Evolutionary conservation across 305 asterid species (phyloP), one percentile per base, ranked within the genome.

Genomic region (Petunia hybrid): DNA sequence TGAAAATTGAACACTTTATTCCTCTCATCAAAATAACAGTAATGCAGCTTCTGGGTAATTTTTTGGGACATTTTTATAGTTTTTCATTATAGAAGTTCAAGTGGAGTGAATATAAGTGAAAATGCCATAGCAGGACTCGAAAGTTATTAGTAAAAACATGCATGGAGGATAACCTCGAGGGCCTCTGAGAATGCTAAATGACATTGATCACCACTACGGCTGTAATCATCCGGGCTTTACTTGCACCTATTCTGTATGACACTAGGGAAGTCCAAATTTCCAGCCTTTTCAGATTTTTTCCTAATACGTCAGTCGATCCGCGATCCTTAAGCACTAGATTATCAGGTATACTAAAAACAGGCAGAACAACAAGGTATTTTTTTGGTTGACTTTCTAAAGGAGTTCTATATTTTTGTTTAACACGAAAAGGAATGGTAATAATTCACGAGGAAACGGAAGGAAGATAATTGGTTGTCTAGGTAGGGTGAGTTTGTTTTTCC

Each of bases 271-370:
- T 45, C 60, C 22, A 45, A 3, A 22, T 45, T 8, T 70, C 41
- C 60, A 70, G 59, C 77, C 41, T 12, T 71, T 46, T 31, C 61
- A 7, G 77, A 10, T 71, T 46, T 71, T 60, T 71, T 46, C 43
- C 61, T 3, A 71, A 31, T 43, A 46, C 39, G 12, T 46, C 22
- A 9, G 1, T 70, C 42, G 10, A 45, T 45, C 60, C 41, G 42
- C 22, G 5, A 46, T 31, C 60, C 12, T 70, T 9, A 42, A 31
- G 61, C 46, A 31, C 31, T 70, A 1, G 60, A 70, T 46, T 70
- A 70, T 70, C 60, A 46, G 77, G 60, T 70, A 22, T 70, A 46
- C 59, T 3, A 70, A 68, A 45, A 43, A 22, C 5, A 46, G 60
- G 60, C 77, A 22, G 42, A 70, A 45, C 77, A 22, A 12, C 42